Conservation (phyloP, 306 rosid species). For the Inga leiocalycina region DNA sequence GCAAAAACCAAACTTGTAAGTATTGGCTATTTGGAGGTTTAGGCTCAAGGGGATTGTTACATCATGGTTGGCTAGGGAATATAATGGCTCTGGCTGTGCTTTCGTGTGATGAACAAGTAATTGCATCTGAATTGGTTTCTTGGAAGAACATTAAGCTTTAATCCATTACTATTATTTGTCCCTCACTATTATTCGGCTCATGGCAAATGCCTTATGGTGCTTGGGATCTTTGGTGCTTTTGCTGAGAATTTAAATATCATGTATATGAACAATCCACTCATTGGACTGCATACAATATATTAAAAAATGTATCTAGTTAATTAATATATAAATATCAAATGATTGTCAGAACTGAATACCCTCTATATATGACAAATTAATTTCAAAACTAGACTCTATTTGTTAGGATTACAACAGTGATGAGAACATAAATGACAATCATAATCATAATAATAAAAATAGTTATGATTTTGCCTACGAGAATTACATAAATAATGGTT, state of each 20-base stretch:
- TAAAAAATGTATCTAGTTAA: background rate
- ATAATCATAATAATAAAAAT: background rate
- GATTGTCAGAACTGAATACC: background rate
- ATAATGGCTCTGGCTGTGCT: constrained; percentile 78
- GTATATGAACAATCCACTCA: background rate
- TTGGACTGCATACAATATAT: background rate
- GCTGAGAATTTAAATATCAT: background rate
- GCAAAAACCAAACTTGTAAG: constrained; percentile 44
- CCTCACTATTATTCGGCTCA: background rate
- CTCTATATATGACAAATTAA: background rate
- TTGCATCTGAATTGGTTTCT: constrained; percentile 74
- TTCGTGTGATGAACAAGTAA: constrained; percentile 58
- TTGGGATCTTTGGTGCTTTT: background rate
- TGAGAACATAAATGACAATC: background rate
- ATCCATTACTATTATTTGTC: background rate
- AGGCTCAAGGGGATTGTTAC: constrained; percentile 90
- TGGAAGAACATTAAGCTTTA: constrained; percentile 56
- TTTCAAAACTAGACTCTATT: background rate
- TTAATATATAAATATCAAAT: background rate
- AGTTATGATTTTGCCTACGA: background rate
- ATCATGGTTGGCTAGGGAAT: constrained; percentile 93
- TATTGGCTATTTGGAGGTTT: constrained; percentile 93
- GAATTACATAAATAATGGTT: background rate
- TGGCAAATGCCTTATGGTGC: background rate
- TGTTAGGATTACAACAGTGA: background rate